Conservation (phyloP, 2,329 filamentous ascomycete species). For the Botryotinia globosa region DNA sequence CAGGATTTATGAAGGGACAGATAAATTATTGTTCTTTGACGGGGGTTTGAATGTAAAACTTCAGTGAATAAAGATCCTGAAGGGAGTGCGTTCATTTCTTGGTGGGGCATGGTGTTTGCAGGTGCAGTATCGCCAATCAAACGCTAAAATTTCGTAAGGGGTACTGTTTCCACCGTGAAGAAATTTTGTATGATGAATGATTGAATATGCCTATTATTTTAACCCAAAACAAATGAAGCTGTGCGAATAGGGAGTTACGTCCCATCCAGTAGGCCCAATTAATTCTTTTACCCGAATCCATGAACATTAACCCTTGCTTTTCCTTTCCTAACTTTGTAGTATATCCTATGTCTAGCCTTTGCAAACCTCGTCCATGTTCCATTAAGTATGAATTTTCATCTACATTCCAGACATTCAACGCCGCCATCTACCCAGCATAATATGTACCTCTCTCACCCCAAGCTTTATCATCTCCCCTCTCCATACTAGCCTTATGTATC, state of each 20-base stretch:
- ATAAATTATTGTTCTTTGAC: not conserved
- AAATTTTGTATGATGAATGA: not conserved
- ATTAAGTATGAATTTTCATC: not conserved
- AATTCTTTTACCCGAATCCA: not conserved
- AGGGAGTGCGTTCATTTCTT: not conserved
- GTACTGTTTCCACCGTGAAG: not conserved
- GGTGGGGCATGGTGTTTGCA: not conserved
- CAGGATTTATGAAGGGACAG: not conserved
- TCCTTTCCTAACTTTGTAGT: not conserved
- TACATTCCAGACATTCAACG: not conserved
- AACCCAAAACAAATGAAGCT: not conserved
- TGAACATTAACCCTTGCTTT: not conserved
- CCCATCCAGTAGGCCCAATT: not conserved
- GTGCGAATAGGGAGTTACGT: not conserved
- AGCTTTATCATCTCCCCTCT: not conserved
- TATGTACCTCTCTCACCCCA: constrained; percentile 5
- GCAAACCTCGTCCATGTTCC: not conserved
- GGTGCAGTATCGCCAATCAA: not conserved
- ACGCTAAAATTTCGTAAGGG: not conserved
- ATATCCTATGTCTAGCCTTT: not conserved
- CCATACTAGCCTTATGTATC: constrained; percentile 1
- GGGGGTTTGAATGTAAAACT: not conserved
- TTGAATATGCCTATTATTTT: not conserved
- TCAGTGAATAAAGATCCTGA: not conserved
- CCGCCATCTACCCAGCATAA: not conserved